Evolutionary conservation across 768 basidiomycete genomes (phyloP).

Genomic region (Phlebiopsis gigantea): DNA sequence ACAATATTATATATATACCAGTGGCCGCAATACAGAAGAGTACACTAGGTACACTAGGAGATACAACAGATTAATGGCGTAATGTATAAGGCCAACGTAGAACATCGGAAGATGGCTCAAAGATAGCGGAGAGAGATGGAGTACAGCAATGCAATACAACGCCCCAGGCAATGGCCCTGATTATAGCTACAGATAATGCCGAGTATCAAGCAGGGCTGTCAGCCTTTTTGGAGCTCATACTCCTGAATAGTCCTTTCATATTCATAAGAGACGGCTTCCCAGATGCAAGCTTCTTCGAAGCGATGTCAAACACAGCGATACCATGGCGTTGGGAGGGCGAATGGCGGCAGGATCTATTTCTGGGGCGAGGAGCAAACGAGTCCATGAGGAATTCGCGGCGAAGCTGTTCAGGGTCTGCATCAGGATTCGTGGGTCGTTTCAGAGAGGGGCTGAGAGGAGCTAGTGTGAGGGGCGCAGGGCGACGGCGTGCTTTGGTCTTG

Average conservation of each 20-base stretch:
- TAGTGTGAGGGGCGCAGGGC: conserved; percentile 40
- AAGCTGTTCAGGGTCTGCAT: conserved; percentile 28
- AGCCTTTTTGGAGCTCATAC: conserved; percentile 23
- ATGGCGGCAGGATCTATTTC: neutral
- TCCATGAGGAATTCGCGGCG: conserved; percentile 37
- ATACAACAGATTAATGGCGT: neutral
- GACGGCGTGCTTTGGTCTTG: conserved; percentile 29
- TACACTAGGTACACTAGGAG: neutral
- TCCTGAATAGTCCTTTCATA: conserved; percentile 28
- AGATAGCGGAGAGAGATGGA: neutral
- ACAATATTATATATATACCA: neutral
- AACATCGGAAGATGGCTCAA: conserved; percentile 5
- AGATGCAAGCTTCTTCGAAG: neutral
- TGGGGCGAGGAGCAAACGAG: conserved; percentile 35
- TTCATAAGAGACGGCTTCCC: conserved; percentile 14
- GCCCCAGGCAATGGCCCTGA: neutral
- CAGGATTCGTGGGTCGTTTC: conserved; percentile 31
- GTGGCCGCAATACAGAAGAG: too few relatives aligned
- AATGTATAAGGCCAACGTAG: conserved; percentile 1
- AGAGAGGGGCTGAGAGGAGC: conserved; percentile 25
- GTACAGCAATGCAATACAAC: neutral
- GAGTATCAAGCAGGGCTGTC: conserved; percentile 12
- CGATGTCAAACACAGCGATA: neutral
- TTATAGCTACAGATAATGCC: neutral
- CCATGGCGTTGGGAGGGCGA: neutral